phyloP scores from a whole-genome alignment of 2,329 filamentous ascomycete genomes.

The Cladosporium velox region DNA sequence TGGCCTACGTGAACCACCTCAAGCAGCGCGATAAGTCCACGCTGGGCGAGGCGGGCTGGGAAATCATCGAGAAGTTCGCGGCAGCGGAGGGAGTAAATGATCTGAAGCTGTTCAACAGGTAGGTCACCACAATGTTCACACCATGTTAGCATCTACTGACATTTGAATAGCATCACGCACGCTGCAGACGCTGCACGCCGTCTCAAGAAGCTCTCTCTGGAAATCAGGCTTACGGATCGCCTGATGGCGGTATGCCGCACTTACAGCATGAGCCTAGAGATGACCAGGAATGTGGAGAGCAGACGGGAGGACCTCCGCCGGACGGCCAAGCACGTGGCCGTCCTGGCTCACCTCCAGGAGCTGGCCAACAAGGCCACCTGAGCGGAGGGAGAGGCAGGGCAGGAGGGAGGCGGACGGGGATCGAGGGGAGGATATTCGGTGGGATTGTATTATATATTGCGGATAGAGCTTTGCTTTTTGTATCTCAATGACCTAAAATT shows the following conservation, averaged over 20 bases:
- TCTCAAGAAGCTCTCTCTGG: neutral
- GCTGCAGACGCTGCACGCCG: neutral
- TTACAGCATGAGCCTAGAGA: neutral
- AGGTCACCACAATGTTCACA: neutral
- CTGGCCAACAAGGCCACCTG: neutral
- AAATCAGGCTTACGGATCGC: neutral
- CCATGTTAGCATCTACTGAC: neutral
- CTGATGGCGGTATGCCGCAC: conserved; percentile 1
- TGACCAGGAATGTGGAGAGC: neutral
- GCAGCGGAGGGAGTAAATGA: neutral
- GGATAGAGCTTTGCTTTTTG: neutral
- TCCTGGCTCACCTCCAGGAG: neutral
- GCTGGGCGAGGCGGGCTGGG: neutral
- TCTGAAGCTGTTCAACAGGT: neutral
- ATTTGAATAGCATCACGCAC: neutral
- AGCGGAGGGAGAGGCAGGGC: neutral
- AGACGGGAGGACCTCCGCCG: neutral
- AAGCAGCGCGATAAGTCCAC: neutral
- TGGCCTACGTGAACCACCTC: neutral
- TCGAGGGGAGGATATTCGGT: neutral
- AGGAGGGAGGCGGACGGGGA: neutral
- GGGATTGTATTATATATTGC: neutral
- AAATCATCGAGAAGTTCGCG: neutral
- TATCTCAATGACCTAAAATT: neutral
- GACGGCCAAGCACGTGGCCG: neutral